Conservation (phyloP, 805 yeast species). For the Spathaspora hagerdaliae region DNA sequence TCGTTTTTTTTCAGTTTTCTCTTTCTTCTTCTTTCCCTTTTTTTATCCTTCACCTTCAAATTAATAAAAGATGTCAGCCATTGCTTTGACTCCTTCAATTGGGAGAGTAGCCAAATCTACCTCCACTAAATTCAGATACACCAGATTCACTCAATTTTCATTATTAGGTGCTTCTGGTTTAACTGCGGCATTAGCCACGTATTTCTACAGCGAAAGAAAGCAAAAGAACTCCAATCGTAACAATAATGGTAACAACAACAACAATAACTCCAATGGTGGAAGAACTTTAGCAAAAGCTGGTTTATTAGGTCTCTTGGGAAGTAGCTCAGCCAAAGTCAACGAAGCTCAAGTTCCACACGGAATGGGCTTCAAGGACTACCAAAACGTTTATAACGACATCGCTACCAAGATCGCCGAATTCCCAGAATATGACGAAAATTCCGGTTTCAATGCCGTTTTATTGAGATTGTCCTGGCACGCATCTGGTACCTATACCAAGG, state of each 20-base stretch:
- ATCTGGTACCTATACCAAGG: conserved; percentile 28
- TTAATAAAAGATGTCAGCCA: conserved; percentile 7
- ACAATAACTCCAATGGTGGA: conserved; percentile 3
- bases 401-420: conserved; percentile 54
- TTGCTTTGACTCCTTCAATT: conserved; percentile 6
- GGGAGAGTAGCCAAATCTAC: conserved; percentile 4
- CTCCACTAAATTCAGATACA: background rate
- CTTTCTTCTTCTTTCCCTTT: background rate
- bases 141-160: conserved; percentile 12
- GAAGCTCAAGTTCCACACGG: conserved; percentile 33
- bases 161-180: conserved; percentile 11
- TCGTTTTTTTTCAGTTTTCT: background rate
- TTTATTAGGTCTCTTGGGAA: conserved; percentile 10
- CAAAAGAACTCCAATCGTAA: conserved; percentile 8
- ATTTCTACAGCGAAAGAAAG: conserved; percentile 14
- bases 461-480: conserved; percentile 39
- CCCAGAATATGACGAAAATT: conserved; percentile 32
- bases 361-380: conserved; percentile 51
- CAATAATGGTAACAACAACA: conserved; percentile 7
- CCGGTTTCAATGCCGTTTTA: conserved; percentile 36
- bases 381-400: conserved; percentile 66
- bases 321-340: conserved; percentile 23
- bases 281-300: background rate
- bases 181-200: conserved; percentile 18
- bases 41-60: background rate